phyloP scores from a whole-genome alignment of 2,329 filamentous ascomycete genomes.

The Botryotinia narcissicola region DNA sequence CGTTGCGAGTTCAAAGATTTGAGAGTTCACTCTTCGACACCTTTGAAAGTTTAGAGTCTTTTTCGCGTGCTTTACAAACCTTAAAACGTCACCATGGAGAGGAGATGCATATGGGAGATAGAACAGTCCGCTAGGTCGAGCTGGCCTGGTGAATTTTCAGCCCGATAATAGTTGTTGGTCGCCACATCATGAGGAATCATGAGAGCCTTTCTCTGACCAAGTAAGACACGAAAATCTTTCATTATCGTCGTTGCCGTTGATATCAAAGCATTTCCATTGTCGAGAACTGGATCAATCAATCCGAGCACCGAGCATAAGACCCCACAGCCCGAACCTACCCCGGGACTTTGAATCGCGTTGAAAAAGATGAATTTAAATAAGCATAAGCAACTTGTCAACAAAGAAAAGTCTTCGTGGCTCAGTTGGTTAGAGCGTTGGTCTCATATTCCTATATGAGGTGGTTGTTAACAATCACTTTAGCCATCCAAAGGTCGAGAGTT shows the following conservation, averaged over 20 bases:
- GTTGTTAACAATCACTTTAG: conserved; percentile 14
- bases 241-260: background rate
- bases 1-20: background rate
- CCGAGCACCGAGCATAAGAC: background rate
- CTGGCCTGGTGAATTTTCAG: background rate
- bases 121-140: background rate
- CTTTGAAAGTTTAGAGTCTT: background rate
- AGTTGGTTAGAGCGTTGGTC: conserved; percentile 47
- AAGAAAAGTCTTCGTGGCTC: conserved; percentile 42
- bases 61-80: background rate
- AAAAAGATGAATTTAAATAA: background rate
- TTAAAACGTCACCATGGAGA: background rate
- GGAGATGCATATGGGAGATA: too few species aligned
- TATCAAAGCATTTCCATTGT: background rate
- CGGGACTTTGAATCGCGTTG: accelerated
- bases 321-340: background rate
- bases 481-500: conserved; percentile 48
- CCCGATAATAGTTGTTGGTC: background rate
- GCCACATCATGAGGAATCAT: conserved; percentile 26
- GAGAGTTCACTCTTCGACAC: background rate
- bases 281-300: background rate
- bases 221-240: conserved; percentile 42
- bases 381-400: too few species aligned
- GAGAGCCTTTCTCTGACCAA: conserved; percentile 46
- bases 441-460: conserved; percentile 34